phyloP scores from a whole-genome alignment of 2,329 filamentous ascomycete genomes.

The Cadophora sp. region DNA sequence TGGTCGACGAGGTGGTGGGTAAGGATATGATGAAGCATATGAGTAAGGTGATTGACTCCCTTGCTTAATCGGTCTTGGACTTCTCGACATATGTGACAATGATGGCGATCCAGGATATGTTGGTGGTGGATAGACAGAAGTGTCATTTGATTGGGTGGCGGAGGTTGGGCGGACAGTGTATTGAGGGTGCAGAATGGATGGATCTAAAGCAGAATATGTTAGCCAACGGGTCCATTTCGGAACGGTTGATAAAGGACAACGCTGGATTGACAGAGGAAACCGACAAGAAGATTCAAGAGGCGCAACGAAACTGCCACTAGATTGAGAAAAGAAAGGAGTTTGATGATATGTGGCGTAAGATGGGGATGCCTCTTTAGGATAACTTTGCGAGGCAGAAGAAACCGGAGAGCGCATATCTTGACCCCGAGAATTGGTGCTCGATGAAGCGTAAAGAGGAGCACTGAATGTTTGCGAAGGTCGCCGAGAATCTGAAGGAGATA shows the following conservation, averaged over 20 bases:
- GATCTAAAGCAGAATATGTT: slow-evolving; percentile 40
- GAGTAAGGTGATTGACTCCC: slow-evolving; percentile 43
- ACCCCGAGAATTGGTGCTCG: slow-evolving; percentile 34
- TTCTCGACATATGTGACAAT: slow-evolving; percentile 41
- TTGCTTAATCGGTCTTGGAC: slow-evolving; percentile 39
- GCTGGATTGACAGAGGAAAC: slow-evolving; percentile 52
- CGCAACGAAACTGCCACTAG: slow-evolving; percentile 58
- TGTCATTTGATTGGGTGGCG: slow-evolving; percentile 36
- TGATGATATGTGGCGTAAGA: slow-evolving; percentile 38
- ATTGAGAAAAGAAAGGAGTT: slow-evolving; percentile 59
- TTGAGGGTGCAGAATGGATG: slow-evolving; percentile 43
- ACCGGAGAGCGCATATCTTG: slow-evolving; percentile 36
- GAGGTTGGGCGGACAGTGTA: slow-evolving; percentile 38
- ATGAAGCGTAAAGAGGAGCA: slow-evolving; percentile 33
- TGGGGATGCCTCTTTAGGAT: slow-evolving; percentile 31
- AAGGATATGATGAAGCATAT: slow-evolving; percentile 40
- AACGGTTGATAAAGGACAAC: slow-evolving; percentile 23
- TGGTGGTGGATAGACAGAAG: slow-evolving; percentile 39
- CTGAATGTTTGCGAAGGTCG: slow-evolving; percentile 38
- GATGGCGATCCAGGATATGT: slow-evolving; percentile 43
- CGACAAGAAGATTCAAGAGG: slow-evolving; percentile 59
- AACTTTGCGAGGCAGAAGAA: slow-evolving; percentile 33
- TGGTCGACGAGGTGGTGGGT: slow-evolving; percentile 38
- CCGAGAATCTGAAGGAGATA: slow-evolving; percentile 41
- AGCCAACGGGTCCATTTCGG: slow-evolving; percentile 30